These are phyloP conservation scores for Coemansia sp. DNA, from an alignment of 192 early-diverging fungal species.

Conservation along the genomic window DNA sequence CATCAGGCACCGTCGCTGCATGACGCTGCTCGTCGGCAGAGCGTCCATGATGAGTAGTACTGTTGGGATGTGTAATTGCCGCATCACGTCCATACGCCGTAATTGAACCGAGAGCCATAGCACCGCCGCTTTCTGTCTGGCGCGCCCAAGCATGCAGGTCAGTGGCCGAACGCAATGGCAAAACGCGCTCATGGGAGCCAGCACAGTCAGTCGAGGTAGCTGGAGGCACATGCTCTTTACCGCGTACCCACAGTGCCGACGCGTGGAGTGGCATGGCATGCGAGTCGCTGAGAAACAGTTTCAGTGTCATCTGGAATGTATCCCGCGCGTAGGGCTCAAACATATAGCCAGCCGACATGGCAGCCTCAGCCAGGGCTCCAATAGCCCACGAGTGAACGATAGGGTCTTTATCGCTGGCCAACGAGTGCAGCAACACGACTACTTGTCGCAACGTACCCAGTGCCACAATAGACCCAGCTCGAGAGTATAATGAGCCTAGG, in stretches of 20 bases:
- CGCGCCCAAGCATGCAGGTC: neutral
- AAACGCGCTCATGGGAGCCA: constrained; percentile 9
- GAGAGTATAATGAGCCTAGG: constrained; percentile 84
- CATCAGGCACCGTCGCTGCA: neutral
- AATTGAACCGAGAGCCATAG: constrained; percentile 62
- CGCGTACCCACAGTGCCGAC: constrained; percentile 43
- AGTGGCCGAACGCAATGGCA: constrained; percentile 13
- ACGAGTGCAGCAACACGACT: constrained; percentile 86
- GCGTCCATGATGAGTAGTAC: constrained; percentile 37
- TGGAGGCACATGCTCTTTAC: constrained; percentile 31
- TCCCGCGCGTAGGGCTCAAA: constrained; percentile 88
- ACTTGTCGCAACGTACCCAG: constrained; percentile 81
- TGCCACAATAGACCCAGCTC: constrained; percentile 89
- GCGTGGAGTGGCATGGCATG: constrained; percentile 65
- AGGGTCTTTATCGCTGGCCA: constrained; percentile 91
- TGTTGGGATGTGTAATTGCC: constrained; percentile 59
- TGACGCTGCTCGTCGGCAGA: constrained; percentile 18
- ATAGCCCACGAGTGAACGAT: constrained; percentile 95
- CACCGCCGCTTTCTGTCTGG: constrained; percentile 8
- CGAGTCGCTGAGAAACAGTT: constrained; percentile 84
- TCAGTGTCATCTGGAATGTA: constrained; percentile 85
- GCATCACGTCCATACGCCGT: constrained; percentile 66
- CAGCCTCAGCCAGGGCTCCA: constrained; percentile 79
- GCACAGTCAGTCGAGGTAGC: constrained; percentile 1
- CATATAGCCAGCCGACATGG: constrained; percentile 89